Base-by-base conservation (phyloP, 2,329 filamentous ascomycete species). In the Colletotrichum lentis region DNA sequence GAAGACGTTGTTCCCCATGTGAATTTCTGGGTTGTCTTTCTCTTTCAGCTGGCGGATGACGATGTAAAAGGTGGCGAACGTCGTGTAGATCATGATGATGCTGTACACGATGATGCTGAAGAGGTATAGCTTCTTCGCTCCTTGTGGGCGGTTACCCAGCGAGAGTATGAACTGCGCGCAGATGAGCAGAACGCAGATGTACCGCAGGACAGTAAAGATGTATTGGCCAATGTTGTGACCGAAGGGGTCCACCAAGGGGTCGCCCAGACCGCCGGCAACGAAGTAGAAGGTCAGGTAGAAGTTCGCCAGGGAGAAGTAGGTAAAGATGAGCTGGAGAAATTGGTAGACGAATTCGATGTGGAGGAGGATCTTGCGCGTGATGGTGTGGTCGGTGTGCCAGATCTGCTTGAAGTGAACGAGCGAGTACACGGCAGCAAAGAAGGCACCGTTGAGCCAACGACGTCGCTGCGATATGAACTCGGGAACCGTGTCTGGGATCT, bases 201-300 rank as follows among this genome's bases (percentile, higher is more conserved):
- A 99, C 60, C 94, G 89, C 47, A 99, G 82, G 68, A 97, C 85
- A 70, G 89, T 87, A 80, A 98, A 99, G 77, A 99, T 92, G 80
- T 91, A 88, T 72, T 88, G 88, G 56, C 92, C 95, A 71, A 97
- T 90, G 70, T 89, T 86, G 79, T 97, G 92, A 18, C 94, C 94
- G 73, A 99, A 99, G 0, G 96, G 96, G 78, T 99, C 96, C 72
- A 96, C 84, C 31, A 83, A 82, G 0, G 87, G 82, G 74, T 98
- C 93, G 0, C 91, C 87, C 18, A 99, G 85, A 47, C 94, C 96
- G 50, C 96, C 96, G 24, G 94, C 94, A 72, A 99, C 91, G 82
- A 99, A 99, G 86, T 94, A 99, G 82, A 99, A 99, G 66, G 94
- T 97, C 60, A 99, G 89, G 79, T 98, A 99, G 84, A 98, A 99